Conservation (phyloP, 495 filamentous ascomycete genomes). For the Chlorociboria aeruginascens region DNA sequence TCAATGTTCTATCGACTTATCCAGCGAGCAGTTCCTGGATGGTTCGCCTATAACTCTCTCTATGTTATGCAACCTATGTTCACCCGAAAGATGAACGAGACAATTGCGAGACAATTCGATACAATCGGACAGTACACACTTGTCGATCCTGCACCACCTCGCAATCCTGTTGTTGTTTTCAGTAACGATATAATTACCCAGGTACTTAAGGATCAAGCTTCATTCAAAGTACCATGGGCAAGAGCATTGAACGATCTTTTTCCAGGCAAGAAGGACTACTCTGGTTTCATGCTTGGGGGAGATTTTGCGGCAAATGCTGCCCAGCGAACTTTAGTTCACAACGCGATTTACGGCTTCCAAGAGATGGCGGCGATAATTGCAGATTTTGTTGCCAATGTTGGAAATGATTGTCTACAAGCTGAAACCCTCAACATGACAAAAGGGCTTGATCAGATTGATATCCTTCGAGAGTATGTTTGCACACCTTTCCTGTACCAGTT, state of each 20-base stretch:
- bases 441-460: conserved; percentile 35
- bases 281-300: conserved; percentile 44
- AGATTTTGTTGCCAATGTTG: conserved; percentile 31
- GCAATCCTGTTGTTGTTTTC: conserved; percentile 45
- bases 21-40: conserved; percentile 61
- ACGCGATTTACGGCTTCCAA: conserved; percentile 39
- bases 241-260: conserved; percentile 19
- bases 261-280: conserved; percentile 28
- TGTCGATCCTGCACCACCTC: conserved; percentile 22
- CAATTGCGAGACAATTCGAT: conserved; percentile 59
- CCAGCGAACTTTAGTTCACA: conserved; percentile 38
- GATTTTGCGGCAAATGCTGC: conserved; percentile 33
- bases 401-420: conserved; percentile 15
- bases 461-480: conserved; percentile 26
- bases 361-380: conserved; percentile 41
- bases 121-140: conserved; percentile 49
- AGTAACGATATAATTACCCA: conserved; percentile 38
- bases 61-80: conserved; percentile 81
- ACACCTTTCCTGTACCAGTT: conserved; percentile 47
- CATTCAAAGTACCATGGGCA: conserved; percentile 53
- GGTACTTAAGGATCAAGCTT: conserved; percentile 44
- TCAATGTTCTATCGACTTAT: conserved; percentile 79
- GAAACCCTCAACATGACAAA: conserved; percentile 49
- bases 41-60: conserved; percentile 63
- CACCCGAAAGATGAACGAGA: conserved; percentile 56